phyloP scores from a whole-genome alignment of 257 asterid species.

The Penstemon newberryi region DNA sequence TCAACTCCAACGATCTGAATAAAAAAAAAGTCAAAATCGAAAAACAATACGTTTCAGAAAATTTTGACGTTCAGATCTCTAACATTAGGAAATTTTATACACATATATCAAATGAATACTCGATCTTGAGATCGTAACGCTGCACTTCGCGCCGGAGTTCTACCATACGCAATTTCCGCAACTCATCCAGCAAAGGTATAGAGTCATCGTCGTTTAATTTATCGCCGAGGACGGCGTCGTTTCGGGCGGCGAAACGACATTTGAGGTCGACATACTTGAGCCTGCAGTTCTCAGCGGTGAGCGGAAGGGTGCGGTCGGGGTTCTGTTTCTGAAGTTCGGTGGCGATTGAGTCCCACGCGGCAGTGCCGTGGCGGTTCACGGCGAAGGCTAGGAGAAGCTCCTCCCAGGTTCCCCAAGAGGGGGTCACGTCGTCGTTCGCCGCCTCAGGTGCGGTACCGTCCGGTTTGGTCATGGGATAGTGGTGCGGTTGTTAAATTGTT shows the following conservation, averaged over 20 bases:
- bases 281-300: slow-evolving; percentile 52
- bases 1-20: slow-evolving; percentile 65
- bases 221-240: slow-evolving; percentile 35
- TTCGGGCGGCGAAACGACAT: slow-evolving; percentile 42
- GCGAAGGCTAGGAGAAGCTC: slow-evolving; percentile 81
- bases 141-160: slow-evolving; percentile 77
- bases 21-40: background rate
- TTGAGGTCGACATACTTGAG: slow-evolving; percentile 53
- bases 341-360: slow-evolving; percentile 69
- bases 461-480: slow-evolving; percentile 46
- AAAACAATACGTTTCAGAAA: slow-evolving; percentile 17
- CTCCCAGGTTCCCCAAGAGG: slow-evolving; percentile 77
- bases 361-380: slow-evolving; percentile 80
- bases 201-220: slow-evolving; percentile 45
- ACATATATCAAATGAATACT: slow-evolving; percentile 46
- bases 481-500: no score
- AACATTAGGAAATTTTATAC: slow-evolving; percentile 18
- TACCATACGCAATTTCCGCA: slow-evolving; percentile 68
- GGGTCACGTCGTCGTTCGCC: slow-evolving; percentile 34
- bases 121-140: slow-evolving; percentile 86
- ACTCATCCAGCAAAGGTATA: slow-evolving; percentile 64
- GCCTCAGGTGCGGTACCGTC: slow-evolving; percentile 42
- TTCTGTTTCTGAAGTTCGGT: slow-evolving; percentile 60
- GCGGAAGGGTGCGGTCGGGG: slow-evolving; percentile 36
- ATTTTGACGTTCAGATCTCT: slow-evolving; percentile 40